Evolutionary conservation across 164 flowering plant species (phyloP).

Genomic region (Magnolia sinica): DNA sequence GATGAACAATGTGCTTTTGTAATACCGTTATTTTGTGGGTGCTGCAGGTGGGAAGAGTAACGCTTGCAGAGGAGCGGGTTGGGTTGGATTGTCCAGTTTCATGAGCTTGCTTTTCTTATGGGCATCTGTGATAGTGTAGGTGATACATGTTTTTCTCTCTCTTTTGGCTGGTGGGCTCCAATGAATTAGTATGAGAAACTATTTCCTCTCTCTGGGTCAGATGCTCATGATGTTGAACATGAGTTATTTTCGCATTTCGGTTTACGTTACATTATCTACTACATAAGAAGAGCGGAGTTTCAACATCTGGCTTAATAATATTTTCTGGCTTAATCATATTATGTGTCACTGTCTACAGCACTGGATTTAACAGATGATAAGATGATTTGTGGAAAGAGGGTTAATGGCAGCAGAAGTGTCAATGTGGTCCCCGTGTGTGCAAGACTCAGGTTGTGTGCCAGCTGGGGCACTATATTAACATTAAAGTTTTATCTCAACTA

Average conservation of each 20-base stretch:
- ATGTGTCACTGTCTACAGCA: too few species aligned
- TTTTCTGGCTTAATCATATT: too few species aligned
- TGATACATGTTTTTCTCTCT: not conserved
- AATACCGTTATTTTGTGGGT: not conserved
- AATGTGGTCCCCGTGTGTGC: too few species aligned
- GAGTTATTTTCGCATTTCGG: not conserved
- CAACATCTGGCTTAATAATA: not conserved
- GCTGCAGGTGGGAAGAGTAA: constrained; percentile 5
- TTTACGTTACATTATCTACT: not conserved
- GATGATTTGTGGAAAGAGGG: too few species aligned
- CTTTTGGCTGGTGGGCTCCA: not conserved
- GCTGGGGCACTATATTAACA: too few species aligned
- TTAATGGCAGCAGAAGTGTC: too few species aligned
- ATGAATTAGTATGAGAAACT: not conserved
- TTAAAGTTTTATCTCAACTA: too few species aligned
- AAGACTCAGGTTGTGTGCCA: too few species aligned
- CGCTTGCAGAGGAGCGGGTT: constrained; percentile 17
- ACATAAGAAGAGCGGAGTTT: not conserved
- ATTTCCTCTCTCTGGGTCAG: not conserved
- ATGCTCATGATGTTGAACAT: not conserved
- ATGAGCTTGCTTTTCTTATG: constrained; percentile 24
- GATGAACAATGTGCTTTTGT: not conserved
- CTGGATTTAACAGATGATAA: too few species aligned
- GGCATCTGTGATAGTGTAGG: constrained; percentile 11
- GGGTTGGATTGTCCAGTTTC: constrained; percentile 20